Evolutionary conservation across 2,329 filamentous ascomycete genomes (phyloP).

Genomic region (Fusarium anguioides): DNA sequence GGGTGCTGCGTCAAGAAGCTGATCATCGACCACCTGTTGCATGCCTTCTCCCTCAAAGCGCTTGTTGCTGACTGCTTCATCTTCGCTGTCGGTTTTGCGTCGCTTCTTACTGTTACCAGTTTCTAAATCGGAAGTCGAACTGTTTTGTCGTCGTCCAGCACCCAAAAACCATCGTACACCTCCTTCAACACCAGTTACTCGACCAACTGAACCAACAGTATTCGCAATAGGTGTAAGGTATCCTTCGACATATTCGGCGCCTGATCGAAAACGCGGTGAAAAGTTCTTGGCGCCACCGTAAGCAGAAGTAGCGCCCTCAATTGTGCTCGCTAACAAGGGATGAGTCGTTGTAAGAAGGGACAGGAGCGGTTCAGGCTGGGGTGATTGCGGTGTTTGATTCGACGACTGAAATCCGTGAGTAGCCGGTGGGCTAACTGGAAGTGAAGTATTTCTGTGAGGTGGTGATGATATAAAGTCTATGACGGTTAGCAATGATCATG

Average conservation of each 20-base stretch:
- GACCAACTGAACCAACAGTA: constrained; percentile 84
- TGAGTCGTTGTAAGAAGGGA: constrained; percentile 89
- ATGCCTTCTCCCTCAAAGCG: constrained; percentile 44
- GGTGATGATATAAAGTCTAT: constrained; percentile 76
- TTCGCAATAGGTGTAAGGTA: constrained; percentile 88
- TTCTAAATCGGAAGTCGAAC: constrained; percentile 60
- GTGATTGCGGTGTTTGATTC: constrained; percentile 51
- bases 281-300: constrained; percentile 92
- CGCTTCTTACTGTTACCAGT: constrained; percentile 64
- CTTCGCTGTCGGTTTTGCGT: constrained; percentile 63
- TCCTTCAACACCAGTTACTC: constrained; percentile 87
- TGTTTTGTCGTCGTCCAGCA: constrained; percentile 63
- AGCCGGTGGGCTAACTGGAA: constrained; percentile 52
- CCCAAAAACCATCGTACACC: constrained; percentile 86
- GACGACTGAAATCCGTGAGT: constrained; percentile 48
- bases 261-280: constrained; percentile 87
- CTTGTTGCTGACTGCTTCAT: constrained; percentile 47
- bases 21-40: constrained; percentile 43
- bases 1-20: constrained; percentile 40
- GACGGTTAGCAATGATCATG: constrained; percentile 28
- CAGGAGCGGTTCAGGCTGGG: constrained; percentile 81
- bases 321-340: constrained; percentile 85
- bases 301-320: constrained; percentile 84
- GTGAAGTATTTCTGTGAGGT: constrained; percentile 56
- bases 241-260: constrained; percentile 90